A percentile compares a stretch with the other conserved stretches of the same genome.
Evolutionary conservation across 352 stramenopile species (phyloP).

Genomic region (Phytophthora capsici): DNA sequence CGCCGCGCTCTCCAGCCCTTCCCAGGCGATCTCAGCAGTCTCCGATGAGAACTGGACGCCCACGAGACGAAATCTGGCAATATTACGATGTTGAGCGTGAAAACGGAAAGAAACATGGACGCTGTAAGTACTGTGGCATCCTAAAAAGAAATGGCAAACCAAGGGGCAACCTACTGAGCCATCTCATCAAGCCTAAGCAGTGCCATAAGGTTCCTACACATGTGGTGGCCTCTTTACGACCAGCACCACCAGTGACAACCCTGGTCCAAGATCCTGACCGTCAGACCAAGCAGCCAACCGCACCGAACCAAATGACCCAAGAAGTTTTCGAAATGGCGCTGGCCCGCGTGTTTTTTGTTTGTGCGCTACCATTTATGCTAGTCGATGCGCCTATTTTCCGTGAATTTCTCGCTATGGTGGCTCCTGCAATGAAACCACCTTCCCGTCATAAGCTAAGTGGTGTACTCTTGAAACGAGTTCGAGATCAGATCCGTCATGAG

Average conservation of each 20-base stretch:
- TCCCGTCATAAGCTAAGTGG: slow-evolving; percentile 10
- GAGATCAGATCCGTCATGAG: not conserved
- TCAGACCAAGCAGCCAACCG: not conserved
- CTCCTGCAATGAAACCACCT: not conserved
- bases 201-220: slow-evolving; percentile 1
- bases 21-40: not conserved
- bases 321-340: slow-evolving; percentile 13
- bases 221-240: slow-evolving; percentile 1
- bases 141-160: not conserved
- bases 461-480: not conserved
- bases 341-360: slow-evolving; percentile 4
- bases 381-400: slow-evolving; percentile 12
- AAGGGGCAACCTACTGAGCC: not conserved
- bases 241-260: not conserved
- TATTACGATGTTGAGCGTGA: slow-evolving; percentile 1
- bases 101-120: slow-evolving; percentile 1
- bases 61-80: not conserved
- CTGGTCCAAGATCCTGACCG: not conserved
- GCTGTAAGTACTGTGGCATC: not conserved
- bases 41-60: not conserved
- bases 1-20: not conserved
- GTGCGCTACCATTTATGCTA: slow-evolving; percentile 9
- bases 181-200: not conserved
- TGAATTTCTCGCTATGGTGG: slow-evolving; percentile 9
- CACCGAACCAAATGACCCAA: not conserved